Base-by-base conservation (phyloP, 345 rosid species). In the Populus nigra region DNA sequence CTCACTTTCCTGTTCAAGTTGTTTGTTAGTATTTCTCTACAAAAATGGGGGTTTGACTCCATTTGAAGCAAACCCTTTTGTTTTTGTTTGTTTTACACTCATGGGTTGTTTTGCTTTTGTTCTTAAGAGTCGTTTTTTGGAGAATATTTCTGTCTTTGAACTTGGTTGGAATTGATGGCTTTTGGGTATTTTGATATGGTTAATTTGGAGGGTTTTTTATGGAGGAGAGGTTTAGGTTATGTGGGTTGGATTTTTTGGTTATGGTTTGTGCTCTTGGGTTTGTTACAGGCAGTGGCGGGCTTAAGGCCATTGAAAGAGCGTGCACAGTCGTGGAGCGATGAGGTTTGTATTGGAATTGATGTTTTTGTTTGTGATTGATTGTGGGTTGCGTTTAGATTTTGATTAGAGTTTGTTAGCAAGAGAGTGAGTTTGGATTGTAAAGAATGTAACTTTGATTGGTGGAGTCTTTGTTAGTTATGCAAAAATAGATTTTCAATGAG, bases 291-390 rank as follows among this genome's bases (percentile, higher is more conserved):
- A 33, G 96, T 81, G 62, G 81, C 74, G 53, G 96, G 88, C 45
- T 73, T 93, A 69, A 88, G 99, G 78, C 98, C 99, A 41, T 85
- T 96, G 66, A 90, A 97, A 77, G 98, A 93, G 78, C 89, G 82
- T 74, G 78, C 91, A 77, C 91, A 89, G 72, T 90, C 98, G n/a
- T 93, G 99, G 99, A 92, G 95, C 41, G 99, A 92, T 78, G 92
- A 96, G 96, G 99, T 96, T 68, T 57, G 92, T 87, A 38, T 41
- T 75, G 49, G 25, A 67, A 29, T 65, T 72, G 20, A 38, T 69
- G 71, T 77, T 75, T 62, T 50, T 81, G 45, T 27, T 79, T 65
- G 9, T 45, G 61, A 71, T 66, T 74, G 23, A 41, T 72, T 73
- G 6, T 75, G 38, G 49, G 76, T 38, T 27, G 5, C 36, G 81